phyloP scores from a whole-genome alignment of 441 rosid genomes.

The Cnidoscolus chayamansa region DNA sequence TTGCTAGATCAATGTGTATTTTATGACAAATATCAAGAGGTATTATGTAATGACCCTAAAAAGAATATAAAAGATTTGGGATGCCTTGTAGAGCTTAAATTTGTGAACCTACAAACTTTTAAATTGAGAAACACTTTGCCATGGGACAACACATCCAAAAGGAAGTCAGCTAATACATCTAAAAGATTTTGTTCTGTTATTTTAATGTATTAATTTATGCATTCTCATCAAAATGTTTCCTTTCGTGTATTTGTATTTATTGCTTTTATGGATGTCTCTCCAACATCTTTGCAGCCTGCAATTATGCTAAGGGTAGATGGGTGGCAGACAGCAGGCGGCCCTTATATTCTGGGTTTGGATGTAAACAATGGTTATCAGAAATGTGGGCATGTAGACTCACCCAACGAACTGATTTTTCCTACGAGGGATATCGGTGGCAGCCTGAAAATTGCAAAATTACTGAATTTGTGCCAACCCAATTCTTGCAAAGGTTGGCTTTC shows the following conservation, averaged over 20 bases:
- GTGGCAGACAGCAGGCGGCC: slow-evolving; percentile 57
- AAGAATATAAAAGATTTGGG: not conserved
- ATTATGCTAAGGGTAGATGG: slow-evolving; percentile 82
- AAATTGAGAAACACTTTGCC: not conserved
- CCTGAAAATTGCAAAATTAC: slow-evolving; percentile 65
- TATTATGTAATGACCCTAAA: too few species aligned
- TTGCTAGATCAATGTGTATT: too few species aligned
- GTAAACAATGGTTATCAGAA: slow-evolving; percentile 81
- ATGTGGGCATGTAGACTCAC: slow-evolving; percentile 90
- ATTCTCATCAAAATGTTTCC: not conserved
- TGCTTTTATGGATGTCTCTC: not conserved
- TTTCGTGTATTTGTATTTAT: not conserved
- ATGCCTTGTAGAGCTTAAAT: not conserved
- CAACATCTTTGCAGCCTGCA: slow-evolving; percentile 51
- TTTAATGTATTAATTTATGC: not conserved
- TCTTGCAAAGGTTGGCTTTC: slow-evolving; percentile 55
- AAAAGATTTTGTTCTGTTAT: not conserved
- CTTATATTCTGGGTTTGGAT: slow-evolving; percentile 66
- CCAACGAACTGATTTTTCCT: slow-evolving; percentile 69
- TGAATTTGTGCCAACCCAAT: slow-evolving; percentile 54
- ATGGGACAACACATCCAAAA: not conserved
- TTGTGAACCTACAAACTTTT: not conserved
- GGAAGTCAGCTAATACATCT: not conserved
- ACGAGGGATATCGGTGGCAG: slow-evolving; percentile 70
- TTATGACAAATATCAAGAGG: too few species aligned